phyloP scores from a whole-genome alignment of 129 eudicot genomes.

The Apium graveolens region DNA sequence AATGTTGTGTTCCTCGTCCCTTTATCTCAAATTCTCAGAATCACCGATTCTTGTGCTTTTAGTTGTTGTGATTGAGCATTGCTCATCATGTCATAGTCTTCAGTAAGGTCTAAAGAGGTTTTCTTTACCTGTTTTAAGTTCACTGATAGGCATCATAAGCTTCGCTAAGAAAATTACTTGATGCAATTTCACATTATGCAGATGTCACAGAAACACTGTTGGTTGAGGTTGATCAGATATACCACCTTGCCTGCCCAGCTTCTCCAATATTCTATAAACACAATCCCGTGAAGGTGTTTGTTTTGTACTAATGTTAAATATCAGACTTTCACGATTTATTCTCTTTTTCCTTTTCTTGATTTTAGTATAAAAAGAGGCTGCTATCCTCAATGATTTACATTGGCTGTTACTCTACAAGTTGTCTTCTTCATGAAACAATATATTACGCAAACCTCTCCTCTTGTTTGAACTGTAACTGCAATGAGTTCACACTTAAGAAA shows the following conservation, averaged over 20 bases:
- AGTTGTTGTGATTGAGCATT: not conserved
- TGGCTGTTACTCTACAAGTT: not conserved
- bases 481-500: slow-evolving; percentile 6
- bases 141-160: not conserved
- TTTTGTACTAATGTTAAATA: not conserved
- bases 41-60: not conserved
- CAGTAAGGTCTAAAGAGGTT: not conserved
- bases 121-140: not conserved
- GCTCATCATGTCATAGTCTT: not conserved
- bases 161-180: not conserved
- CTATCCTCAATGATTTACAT: not conserved
- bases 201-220: slow-evolving; percentile 76
- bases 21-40: not conserved
- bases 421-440: not conserved
- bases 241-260: slow-evolving; percentile 88
- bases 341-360: not conserved
- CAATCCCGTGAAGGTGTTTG: slow-evolving; percentile 70
- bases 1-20: not conserved
- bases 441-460: not conserved
- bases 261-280: slow-evolving; percentile 71
- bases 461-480: not conserved
- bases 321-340: not conserved
- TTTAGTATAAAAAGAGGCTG: not conserved
- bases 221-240: slow-evolving; percentile 74
- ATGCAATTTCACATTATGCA: slow-evolving; percentile 22